Evolutionary conservation across 2,329 filamentous ascomycete species (phyloP).

Genomic region (Biscogniauxia mediterranea): DNA sequence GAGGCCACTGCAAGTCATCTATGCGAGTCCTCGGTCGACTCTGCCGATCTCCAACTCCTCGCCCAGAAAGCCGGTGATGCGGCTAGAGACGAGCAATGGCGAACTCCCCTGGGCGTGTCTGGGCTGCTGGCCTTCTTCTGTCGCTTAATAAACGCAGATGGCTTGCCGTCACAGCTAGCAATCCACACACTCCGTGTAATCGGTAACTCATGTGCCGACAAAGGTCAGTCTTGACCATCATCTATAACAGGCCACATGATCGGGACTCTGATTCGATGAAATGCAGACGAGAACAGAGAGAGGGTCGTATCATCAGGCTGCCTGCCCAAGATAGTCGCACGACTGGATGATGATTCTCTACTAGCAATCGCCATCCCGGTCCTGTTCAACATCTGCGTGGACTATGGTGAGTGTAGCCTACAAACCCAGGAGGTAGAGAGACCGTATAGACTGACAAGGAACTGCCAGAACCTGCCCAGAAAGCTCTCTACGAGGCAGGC

Average conservation of each 20-base stretch:
- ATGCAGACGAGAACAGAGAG: constrained; percentile 56
- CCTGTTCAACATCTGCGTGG: constrained; percentile 61
- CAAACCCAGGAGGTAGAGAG: not conserved
- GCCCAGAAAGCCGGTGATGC: constrained; percentile 54
- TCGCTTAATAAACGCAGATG: constrained; percentile 40
- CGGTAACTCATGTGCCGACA: constrained; percentile 63
- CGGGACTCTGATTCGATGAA: constrained; percentile 1
- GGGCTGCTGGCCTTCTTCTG: constrained; percentile 58
- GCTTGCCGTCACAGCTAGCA: constrained; percentile 42
- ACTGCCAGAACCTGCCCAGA: constrained; percentile 54
- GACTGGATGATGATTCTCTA: constrained; percentile 47
- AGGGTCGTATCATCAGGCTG: constrained; percentile 50
- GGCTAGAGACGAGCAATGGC: constrained; percentile 56
- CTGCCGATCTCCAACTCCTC: constrained; percentile 43
- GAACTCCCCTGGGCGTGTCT: constrained; percentile 55
- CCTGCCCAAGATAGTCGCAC: constrained; percentile 46
- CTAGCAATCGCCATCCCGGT: constrained; percentile 56
- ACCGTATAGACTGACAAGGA: constrained; percentile 16
- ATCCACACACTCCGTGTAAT: constrained; percentile 56
- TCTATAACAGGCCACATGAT: not conserved
- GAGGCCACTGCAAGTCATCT: constrained; percentile 39
- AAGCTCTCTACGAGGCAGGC: constrained; percentile 50
- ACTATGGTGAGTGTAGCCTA: constrained; percentile 52
- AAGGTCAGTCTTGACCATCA: constrained; percentile 37
- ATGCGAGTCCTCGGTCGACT: constrained; percentile 36